Evolutionary conservation across 352 stramenopile genomes (phyloP), one percentile per base, ranked within the genome.

Genomic region (Pythium diclinum): DNA sequence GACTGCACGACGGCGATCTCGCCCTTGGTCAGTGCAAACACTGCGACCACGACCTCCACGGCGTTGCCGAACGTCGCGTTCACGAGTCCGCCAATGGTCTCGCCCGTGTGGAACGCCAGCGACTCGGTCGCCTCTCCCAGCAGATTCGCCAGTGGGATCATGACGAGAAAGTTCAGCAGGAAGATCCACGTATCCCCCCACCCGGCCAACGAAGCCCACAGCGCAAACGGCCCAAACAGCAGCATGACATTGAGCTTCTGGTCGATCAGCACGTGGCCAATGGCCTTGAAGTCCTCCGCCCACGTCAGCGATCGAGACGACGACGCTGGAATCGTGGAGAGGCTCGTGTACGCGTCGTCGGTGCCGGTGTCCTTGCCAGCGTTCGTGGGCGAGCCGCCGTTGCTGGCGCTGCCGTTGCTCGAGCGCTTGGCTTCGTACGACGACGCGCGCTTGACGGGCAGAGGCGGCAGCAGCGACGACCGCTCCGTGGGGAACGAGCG

Each of bases 31-130:
- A 99, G 86, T 19, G 97, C 96, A 14, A 98, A 96, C 48, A 98
- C 85, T 3, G 96, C 95, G 59, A 99, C 97, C 25, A 99, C 89
- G 19, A 99, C 82, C 84, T 99, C 97, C 6, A 98, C 95, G 7
- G 95, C 93, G 81, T 99, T 99, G 60, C 96, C 96, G 74, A 99
- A 98, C 8, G 97, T 99, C 32, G 97, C 97, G 81, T 99, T 99
- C 33, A 99, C 84, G 13, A 99, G 81, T 0, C 96, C 97, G 54
- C 97, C 97, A 59, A 99, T 97, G 0, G 95, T 99, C 67, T 98
- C 93, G 67, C 94, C 97, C 46, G 95, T 98, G 77, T 99, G 96
- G 69, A 94, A 90, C 10, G 97, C 94, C 8, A 99, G 89, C 75
- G 98, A 93, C 80, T 99, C 97, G 16, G 97, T 99, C 19, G 98